Conservation (phyloP, 2,329 filamentous ascomycete genomes). For the Clonostachys rhizophaga region DNA sequence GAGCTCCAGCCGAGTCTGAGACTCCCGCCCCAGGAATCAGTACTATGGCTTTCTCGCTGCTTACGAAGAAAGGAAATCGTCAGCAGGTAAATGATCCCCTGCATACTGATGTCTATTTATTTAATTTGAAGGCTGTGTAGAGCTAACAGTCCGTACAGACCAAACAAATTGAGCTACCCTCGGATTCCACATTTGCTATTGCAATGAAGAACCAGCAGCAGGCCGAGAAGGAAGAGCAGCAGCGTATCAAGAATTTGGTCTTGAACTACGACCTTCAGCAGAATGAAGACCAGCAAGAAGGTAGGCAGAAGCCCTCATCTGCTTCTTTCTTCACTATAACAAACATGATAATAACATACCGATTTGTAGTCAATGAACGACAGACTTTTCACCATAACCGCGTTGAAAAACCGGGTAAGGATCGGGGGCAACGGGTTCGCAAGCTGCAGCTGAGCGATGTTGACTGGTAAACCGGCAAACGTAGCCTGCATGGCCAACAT, state of each 20-base stretch:
- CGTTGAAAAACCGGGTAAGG: slow-evolving; percentile 50
- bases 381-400: slow-evolving; percentile 47
- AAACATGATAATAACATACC: slow-evolving; percentile 20
- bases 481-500: too few species aligned
- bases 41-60: slow-evolving; percentile 94
- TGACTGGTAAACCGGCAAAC: slow-evolving; percentile 64
- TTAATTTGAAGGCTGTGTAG: neutral
- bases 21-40: slow-evolving; percentile 11
- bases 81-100: slow-evolving; percentile 62
- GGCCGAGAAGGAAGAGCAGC: slow-evolving; percentile 92
- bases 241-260: slow-evolving; percentile 96
- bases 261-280: slow-evolving; percentile 93
- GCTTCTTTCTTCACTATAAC: slow-evolving; percentile 29
- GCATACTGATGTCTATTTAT: neutral
- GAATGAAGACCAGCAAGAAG: slow-evolving; percentile 76
- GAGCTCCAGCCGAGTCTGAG: slow-evolving; percentile 13
- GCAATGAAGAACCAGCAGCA: slow-evolving; percentile 96
- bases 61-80: slow-evolving; percentile 94
- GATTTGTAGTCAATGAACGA: slow-evolving; percentile 43
- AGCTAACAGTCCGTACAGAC: slow-evolving; percentile 49
- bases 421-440: slow-evolving; percentile 75
- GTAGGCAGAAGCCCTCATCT: slow-evolving; percentile 37
- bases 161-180: slow-evolving; percentile 81
- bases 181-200: slow-evolving; percentile 90
- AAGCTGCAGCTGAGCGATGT: slow-evolving; percentile 95